Percentiles rank a stretch among this genome's conserved stretches.
These are phyloP conservation scores for Globisporangium perplexum DNA, from an alignment of 352 stramenopile genomes.

Conservation along the genomic window DNA sequence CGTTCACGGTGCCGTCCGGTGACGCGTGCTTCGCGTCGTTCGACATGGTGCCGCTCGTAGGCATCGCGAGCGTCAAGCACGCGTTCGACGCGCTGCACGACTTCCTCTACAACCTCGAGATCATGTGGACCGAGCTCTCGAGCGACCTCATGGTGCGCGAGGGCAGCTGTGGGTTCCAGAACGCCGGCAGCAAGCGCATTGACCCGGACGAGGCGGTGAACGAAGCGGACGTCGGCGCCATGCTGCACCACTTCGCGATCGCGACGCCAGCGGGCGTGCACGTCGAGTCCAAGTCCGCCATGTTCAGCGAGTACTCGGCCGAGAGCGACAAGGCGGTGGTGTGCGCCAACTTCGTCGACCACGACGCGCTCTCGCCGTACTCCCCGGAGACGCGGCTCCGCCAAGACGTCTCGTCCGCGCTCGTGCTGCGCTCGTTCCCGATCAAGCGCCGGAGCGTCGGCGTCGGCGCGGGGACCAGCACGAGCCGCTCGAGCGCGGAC, in stretches of 20 bases:
- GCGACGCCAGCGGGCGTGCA: slow-evolving; percentile 4
- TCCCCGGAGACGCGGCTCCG: background rate
- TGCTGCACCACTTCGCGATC: background rate
- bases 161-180: slow-evolving; percentile 12
- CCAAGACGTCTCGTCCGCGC: slow-evolving; percentile 1
- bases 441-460: background rate
- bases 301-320: slow-evolving; percentile 13
- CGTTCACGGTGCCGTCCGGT: slow-evolving; percentile 15
- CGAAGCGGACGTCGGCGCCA: background rate
- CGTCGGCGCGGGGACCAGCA: background rate
- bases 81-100: slow-evolving; percentile 1
- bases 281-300: slow-evolving; percentile 32
- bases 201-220: background rate
- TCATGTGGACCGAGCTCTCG: slow-evolving; percentile 12
- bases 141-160: slow-evolving; percentile 30
- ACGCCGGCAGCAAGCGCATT: background rate
- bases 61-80: slow-evolving; percentile 2
- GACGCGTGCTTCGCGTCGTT: slow-evolving; percentile 18
- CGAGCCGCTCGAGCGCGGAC: background rate
- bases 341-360: background rate
- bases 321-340: background rate
- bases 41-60: slow-evolving; percentile 13
- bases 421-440: background rate
- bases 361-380: slow-evolving; percentile 3
- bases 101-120: slow-evolving; percentile 10